Evolutionary conservation across 169 alveolate species (phyloP).

Genomic region (Plasmodium coatneyi): DNA sequence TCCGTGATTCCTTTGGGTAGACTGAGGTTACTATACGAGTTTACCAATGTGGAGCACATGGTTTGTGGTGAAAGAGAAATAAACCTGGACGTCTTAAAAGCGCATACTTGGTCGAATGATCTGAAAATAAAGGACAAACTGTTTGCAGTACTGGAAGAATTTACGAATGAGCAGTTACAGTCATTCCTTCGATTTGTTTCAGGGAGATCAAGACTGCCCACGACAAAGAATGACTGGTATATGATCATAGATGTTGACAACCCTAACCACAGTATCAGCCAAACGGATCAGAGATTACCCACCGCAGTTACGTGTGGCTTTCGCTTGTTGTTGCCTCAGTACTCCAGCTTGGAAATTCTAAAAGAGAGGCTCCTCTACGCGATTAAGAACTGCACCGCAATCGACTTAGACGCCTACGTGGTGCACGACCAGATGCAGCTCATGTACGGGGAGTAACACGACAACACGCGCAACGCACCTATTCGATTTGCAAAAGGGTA

Average conservation of each 20-base stretch:
- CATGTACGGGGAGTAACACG: constrained; percentile 67
- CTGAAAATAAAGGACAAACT: constrained; percentile 86
- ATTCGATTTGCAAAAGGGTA: neutral
- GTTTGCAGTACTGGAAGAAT: constrained; percentile 88
- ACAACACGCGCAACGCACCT: neutral
- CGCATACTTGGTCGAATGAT: constrained; percentile 89
- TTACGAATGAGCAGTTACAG: constrained; percentile 89
- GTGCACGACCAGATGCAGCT: constrained; percentile 86
- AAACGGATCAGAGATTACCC: constrained; percentile 89
- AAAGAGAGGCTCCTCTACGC: constrained; percentile 91
- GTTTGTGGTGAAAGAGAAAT: constrained; percentile 93
- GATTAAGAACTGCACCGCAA: constrained; percentile 91
- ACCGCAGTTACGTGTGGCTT: constrained; percentile 93
- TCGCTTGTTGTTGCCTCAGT: constrained; percentile 90
- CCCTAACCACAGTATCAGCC: constrained; percentile 5
- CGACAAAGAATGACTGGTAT: constrained; percentile 90
- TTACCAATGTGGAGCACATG: constrained; percentile 86
- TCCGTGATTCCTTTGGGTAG: constrained; percentile 92
- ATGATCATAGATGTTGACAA: constrained; percentile 88
- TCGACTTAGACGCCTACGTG: constrained; percentile 92
- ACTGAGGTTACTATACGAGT: constrained; percentile 88
- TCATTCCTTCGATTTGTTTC: constrained; percentile 91
- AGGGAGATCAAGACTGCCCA: constrained; percentile 93
- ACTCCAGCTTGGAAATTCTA: constrained; percentile 86
- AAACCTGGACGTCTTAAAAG: constrained; percentile 86